Evolutionary conservation across 495 filamentous ascomycete genomes (phyloP).

Genomic region (Penicillium angulare): DNA sequence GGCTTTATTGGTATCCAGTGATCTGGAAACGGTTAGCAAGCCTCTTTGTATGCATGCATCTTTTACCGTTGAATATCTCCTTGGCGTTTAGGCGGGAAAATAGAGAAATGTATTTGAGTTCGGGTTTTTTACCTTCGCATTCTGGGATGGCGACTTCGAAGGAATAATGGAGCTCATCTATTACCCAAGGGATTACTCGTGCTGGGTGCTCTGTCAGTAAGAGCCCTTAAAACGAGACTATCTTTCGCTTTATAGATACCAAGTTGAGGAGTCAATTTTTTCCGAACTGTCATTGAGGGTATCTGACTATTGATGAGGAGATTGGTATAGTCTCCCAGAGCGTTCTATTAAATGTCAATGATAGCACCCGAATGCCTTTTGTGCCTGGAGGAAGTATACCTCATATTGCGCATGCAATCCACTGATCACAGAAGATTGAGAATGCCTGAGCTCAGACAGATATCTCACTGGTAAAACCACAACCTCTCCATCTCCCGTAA

Average conservation of each 20-base stretch:
- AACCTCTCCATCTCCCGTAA: slow-evolving; percentile 35
- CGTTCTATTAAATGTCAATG: slow-evolving; percentile 15
- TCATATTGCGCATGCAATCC: slow-evolving; percentile 29
- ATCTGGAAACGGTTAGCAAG: slow-evolving; percentile 9
- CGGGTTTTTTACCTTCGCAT: slow-evolving; percentile 21
- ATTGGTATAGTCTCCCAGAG: slow-evolving; percentile 32
- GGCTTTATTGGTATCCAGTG: slow-evolving; percentile 23
- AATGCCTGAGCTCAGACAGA: slow-evolving; percentile 22
- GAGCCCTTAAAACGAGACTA: too few species aligned
- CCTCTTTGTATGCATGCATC: not conserved
- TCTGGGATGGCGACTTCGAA: slow-evolving; percentile 24
- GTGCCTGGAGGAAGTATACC: slow-evolving; percentile 19
- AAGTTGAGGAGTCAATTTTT: slow-evolving; percentile 26
- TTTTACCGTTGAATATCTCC: too few species aligned
- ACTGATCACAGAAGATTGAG: slow-evolving; percentile 21
- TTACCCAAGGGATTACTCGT: slow-evolving; percentile 25
- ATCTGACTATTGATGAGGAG: slow-evolving; percentile 25
- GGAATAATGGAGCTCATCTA: slow-evolving; percentile 29
- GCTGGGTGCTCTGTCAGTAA: slow-evolving; percentile 16
- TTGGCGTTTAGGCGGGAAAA: too few species aligned
- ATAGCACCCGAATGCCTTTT: too few species aligned
- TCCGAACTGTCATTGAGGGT: slow-evolving; percentile 21
- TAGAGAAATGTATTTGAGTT: too few species aligned
- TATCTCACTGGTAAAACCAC: slow-evolving; percentile 33
- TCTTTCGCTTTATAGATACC: too few species aligned